These are phyloP conservation scores for Salicornia ramosissima DNA, from an alignment of 148 eudicot genomes.

Conservation along the genomic window DNA sequence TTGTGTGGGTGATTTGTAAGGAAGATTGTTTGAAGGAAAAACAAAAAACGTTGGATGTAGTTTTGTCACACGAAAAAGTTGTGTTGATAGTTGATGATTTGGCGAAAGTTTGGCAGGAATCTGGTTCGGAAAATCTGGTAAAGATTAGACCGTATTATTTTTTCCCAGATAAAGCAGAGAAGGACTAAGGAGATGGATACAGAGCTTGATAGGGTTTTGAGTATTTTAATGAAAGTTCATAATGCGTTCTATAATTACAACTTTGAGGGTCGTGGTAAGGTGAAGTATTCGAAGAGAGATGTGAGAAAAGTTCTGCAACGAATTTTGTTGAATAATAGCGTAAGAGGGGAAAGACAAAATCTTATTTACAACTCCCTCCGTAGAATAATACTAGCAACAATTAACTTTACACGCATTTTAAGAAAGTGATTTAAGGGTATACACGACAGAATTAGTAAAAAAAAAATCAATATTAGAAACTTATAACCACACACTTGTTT, in stretches of 20 bases:
- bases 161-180: background rate
- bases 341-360: background rate
- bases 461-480: no score
- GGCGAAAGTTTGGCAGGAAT: background rate
- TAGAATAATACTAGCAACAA: no score
- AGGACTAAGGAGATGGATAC: constrained; percentile 2
- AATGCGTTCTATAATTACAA: background rate
- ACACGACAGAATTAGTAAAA: no score
- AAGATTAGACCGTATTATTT: constrained; percentile 1
- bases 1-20: constrained; percentile 8
- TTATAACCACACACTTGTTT: no score
- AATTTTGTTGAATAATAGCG: background rate
- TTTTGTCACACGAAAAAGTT: background rate
- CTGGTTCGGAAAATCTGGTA: background rate
- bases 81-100: constrained; percentile 17
- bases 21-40: constrained; percentile 6
- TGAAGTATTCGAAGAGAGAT: background rate
- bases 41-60: constrained; percentile 10
- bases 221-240: constrained; percentile 7
- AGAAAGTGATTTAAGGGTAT: no score
- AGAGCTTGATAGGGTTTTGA: constrained; percentile 15
- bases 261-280: background rate
- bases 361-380: no score
- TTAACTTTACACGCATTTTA: no score
- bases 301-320: background rate